Percentiles rank a stretch among this genome's conserved stretches.
Evolutionary conservation across 129 eudicot species (phyloP).

Genomic region (Artemisia argyi): DNA sequence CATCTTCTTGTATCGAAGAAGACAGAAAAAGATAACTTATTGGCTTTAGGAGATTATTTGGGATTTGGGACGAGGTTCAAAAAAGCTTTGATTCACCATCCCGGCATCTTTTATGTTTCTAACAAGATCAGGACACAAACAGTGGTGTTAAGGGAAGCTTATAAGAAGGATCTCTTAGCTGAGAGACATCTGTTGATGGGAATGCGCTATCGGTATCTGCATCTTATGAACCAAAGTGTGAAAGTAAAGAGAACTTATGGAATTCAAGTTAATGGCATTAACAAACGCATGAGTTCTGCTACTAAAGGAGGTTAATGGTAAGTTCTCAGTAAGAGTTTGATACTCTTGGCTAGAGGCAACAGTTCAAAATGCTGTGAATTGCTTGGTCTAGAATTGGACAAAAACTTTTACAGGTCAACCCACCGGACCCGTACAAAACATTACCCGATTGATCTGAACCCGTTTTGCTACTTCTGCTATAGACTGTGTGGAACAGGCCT

Average conservation of each 20-base stretch:
- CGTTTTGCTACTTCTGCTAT: background rate
- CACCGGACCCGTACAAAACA: too few relatives aligned
- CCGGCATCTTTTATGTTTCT: conserved; percentile 84
- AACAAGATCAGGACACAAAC: conserved; percentile 93
- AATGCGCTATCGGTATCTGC: conserved; percentile 70
- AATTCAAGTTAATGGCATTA: conserved; percentile 15
- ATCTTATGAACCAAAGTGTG: conserved; percentile 68
- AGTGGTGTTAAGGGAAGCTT: conserved; percentile 82
- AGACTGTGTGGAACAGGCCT: background rate
- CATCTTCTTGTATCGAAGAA: conserved; percentile 69
- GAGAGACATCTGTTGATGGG: conserved; percentile 73
- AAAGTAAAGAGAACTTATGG: conserved; percentile 41
- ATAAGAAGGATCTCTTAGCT: conserved; percentile 53
- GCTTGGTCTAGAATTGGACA: too few relatives aligned
- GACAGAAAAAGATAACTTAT: conserved; percentile 61
- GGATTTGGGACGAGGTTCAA: conserved; percentile 77
- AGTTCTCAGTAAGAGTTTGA: background rate
- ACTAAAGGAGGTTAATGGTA: conserved; percentile 9
- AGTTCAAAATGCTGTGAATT: too few relatives aligned
- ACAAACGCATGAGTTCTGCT: conserved; percentile 18
- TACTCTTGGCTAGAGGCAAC: background rate
- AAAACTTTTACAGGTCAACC: too few relatives aligned
- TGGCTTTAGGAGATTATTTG: conserved; percentile 65
- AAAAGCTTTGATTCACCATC: conserved; percentile 83
- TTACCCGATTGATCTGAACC: too few relatives aligned